phyloP scores from a whole-genome alignment of 2,329 filamentous ascomycete genomes.

The Pestalotiopsis sp. region DNA sequence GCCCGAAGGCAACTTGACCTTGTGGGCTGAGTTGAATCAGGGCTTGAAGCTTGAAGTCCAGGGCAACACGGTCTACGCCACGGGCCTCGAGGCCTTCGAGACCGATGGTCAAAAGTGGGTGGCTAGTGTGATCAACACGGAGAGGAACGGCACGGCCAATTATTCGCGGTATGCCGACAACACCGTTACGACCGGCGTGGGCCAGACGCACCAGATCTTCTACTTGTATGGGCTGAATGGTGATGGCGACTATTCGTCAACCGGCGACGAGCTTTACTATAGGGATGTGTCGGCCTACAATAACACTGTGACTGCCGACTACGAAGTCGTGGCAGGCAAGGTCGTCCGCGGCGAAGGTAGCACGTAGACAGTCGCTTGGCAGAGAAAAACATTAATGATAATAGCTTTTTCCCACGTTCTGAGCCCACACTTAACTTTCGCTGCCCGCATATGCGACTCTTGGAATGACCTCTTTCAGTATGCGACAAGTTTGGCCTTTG shows the following conservation, averaged over 20 bases:
- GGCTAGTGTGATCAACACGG: conserved; percentile 46
- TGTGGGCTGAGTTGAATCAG: conserved; percentile 46
- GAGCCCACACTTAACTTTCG: neutral
- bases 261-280: conserved; percentile 53
- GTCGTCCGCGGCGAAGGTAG: neutral
- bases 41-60: conserved; percentile 39
- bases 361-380: neutral
- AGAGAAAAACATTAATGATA: conserved; percentile 1
- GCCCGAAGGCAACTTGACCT: conserved; percentile 46
- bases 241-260: conserved; percentile 20
- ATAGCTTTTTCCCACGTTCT: neutral
- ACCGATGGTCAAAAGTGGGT: conserved; percentile 26
- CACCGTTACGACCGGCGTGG: conserved; percentile 52
- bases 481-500: neutral
- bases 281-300: conserved; percentile 49
- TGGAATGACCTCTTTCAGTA: neutral
- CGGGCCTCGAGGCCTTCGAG: conserved; percentile 59
- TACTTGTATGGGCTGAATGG: conserved; percentile 49
- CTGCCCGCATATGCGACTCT: neutral
- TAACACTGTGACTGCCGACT: conserved; percentile 26
- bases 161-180: conserved; percentile 53
- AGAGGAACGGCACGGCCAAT: conserved; percentile 58
- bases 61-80: conserved; percentile 54
- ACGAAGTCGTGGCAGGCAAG: conserved; percentile 8
- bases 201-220: conserved; percentile 60